These are phyloP conservation scores for Komagataella populi DNA, from an alignment of 805 yeast species.

Conservation along the genomic window DNA sequence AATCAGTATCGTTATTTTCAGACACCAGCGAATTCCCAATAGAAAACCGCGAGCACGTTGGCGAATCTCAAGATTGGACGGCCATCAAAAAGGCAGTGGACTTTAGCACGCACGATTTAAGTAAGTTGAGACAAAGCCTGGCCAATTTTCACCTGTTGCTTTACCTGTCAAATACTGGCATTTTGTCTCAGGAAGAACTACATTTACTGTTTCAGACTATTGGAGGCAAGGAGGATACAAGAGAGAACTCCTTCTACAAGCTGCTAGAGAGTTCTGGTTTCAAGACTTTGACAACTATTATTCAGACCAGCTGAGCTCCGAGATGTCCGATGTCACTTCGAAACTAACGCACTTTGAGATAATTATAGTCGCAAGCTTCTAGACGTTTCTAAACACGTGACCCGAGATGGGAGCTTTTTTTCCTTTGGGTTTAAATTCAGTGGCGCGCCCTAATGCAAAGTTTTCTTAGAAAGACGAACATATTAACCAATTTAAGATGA, in stretches of 20 bases:
- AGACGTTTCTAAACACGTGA: background rate
- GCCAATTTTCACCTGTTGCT: slow-evolving; percentile 71
- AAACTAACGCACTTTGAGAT: background rate
- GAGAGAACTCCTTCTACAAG: slow-evolving; percentile 15
- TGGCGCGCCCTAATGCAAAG: background rate
- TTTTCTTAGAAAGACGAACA: background rate
- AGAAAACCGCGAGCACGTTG: slow-evolving; percentile 68
- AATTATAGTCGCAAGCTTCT: background rate
- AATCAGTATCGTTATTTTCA: slow-evolving; percentile 30
- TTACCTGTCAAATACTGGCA: slow-evolving; percentile 39
- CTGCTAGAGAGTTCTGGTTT: slow-evolving; percentile 61
- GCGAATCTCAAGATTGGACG: slow-evolving; percentile 55
- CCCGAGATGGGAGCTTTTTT: background rate
- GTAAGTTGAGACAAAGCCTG: slow-evolving; percentile 19
- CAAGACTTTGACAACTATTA: slow-evolving; percentile 61
- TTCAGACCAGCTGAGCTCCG: slow-evolving; percentile 2
- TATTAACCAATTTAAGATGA: slow-evolving; percentile 33
- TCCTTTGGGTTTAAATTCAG: background rate
- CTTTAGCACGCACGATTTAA: slow-evolving; percentile 24
- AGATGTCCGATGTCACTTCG: background rate
- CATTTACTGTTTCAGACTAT: slow-evolving; percentile 34
- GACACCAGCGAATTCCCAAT: slow-evolving; percentile 43
- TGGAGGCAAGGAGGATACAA: slow-evolving; percentile 25
- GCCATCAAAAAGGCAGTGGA: slow-evolving; percentile 19
- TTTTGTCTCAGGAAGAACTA: slow-evolving; percentile 45